Evolutionary conservation across 2,329 filamentous ascomycete species (phyloP), one percentile per base, ranked within the genome.

Genomic region (Fragosphaeria purpurea): DNA sequence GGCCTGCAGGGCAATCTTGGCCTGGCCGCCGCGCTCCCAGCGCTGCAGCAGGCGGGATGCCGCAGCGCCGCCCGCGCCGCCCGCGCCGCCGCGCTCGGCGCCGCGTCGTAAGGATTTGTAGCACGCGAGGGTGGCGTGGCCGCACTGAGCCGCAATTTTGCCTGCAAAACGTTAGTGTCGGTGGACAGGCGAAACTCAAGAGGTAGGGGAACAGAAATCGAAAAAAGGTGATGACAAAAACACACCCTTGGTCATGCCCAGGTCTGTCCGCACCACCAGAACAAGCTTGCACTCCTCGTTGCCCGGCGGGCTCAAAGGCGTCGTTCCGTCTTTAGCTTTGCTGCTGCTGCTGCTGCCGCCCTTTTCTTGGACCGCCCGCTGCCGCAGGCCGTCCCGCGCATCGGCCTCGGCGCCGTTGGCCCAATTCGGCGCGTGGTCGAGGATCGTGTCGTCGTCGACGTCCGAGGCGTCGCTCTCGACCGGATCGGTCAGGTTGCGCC

Each of bases 181-280:
- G 22, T 22, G 22, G 22, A 22, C 22, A 22, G 22, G 22, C 22
- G 22, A 22, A 22, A 3, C 22, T 22, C 22, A 22, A 22, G 22
- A 22, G 22, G 22, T 3, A 22, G 22, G 22, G 22, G 22, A 50
- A 38, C n/a, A 11, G 34, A 7, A 38, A 13, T 38, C 8, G 10
- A 49, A 46, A 49, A 46, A 45, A 31, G 13, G 40, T 38, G 31
- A 48, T 46, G 34, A 38, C 38, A 13, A 43, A n/a, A 10, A 65
- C 73, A 41, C 72, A 93, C 91, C 91, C 71, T 95, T 97, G 8
- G 86, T 93, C 93, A 98, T 98, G 60, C 91, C 91, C 61, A 98
- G 69, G 70, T 98, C 93, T 13, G 88, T 95, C 63, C 93, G 74
- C 50, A 97, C 91, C 4, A 95, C 88, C 37, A 98, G 73, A 11